Percentiles rank a stretch among this genome's conserved stretches.
phyloP scores from a whole-genome alignment of 345 rosid species.

The Moringa oleifera region DNA sequence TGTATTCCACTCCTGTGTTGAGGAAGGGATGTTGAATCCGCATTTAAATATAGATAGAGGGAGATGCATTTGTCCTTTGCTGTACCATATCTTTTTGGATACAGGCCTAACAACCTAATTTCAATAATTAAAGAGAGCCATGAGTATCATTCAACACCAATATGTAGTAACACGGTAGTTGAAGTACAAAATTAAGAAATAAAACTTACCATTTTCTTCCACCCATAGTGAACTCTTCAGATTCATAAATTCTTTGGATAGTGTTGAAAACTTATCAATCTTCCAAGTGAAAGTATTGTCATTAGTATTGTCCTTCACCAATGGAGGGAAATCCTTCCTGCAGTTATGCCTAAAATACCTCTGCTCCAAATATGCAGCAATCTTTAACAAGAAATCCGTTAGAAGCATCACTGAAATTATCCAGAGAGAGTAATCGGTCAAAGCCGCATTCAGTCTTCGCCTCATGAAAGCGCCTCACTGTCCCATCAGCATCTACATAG shows the following conservation, averaged over 20 bases:
- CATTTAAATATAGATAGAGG: too few species aligned
- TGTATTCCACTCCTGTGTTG: background rate
- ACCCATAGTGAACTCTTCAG: background rate
- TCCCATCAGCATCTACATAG: too few species aligned
- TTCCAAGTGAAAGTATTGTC: background rate
- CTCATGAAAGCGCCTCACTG: too few species aligned
- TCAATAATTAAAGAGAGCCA: background rate
- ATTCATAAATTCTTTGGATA: background rate
- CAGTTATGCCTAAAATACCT: conserved; percentile 5
- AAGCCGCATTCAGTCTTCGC: conserved; percentile 8
- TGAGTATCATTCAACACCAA: background rate
- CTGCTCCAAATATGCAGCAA: conserved; percentile 12
- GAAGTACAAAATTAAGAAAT: background rate
- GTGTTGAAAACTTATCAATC: background rate
- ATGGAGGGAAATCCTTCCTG: background rate
- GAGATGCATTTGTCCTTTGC: background rate
- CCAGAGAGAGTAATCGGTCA: background rate
- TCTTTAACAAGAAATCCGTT: conserved; percentile 1
- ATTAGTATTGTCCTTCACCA: background rate
- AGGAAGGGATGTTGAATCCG: too few species aligned
- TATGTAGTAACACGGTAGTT: too few species aligned
- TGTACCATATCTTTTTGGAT: background rate
- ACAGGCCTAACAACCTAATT: background rate
- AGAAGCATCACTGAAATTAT: conserved; percentile 4
- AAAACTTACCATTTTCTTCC: background rate